Conservation (phyloP, 2,329 filamentous ascomycete genomes). For the Fusarium clavum region DNA sequence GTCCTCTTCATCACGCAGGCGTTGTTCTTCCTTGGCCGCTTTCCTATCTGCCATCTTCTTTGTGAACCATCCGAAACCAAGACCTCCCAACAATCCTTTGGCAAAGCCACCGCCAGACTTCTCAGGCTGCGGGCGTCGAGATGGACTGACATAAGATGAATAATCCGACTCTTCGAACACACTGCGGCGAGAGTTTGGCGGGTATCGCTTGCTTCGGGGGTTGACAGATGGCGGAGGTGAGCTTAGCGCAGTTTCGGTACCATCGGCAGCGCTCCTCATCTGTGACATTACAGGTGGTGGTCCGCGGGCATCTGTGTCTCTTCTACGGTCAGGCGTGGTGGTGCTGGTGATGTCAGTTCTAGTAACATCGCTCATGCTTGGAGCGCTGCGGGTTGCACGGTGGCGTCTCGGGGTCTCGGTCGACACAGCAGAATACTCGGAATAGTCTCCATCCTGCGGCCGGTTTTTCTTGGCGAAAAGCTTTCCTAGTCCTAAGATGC, state of each 20-base stretch:
- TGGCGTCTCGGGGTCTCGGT: conserved; percentile 69
- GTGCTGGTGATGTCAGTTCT: conserved; percentile 50
- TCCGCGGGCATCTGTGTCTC: conserved; percentile 52
- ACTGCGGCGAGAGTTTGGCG: conserved; percentile 57
- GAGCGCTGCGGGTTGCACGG: conserved; percentile 53
- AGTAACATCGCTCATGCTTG: conserved; percentile 56
- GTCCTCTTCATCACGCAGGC: conserved; percentile 63
- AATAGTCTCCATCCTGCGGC: conserved; percentile 69
- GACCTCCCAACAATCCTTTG: conserved; percentile 68
- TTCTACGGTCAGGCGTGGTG: conserved; percentile 49
- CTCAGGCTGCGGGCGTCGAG: conserved; percentile 63
- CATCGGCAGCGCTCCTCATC: conserved; percentile 60
- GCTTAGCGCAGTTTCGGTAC: conserved; percentile 53
- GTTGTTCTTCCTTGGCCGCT: conserved; percentile 60
- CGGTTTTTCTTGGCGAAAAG: conserved; percentile 65
- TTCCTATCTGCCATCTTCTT: conserved; percentile 71
- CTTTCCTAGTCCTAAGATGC: conserved; percentile 68
- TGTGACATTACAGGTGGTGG: conserved; percentile 54
- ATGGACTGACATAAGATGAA: conserved; percentile 72
- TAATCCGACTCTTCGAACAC: conserved; percentile 65
- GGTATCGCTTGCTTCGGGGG: conserved; percentile 61
- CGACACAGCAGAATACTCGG: conserved; percentile 72
- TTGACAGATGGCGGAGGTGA: conserved; percentile 57
- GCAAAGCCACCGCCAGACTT: conserved; percentile 62
- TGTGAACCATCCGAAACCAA: conserved; percentile 76